phyloP scores from a whole-genome alignment of 345 rosid genomes.

The Gossypium bickii region DNA sequence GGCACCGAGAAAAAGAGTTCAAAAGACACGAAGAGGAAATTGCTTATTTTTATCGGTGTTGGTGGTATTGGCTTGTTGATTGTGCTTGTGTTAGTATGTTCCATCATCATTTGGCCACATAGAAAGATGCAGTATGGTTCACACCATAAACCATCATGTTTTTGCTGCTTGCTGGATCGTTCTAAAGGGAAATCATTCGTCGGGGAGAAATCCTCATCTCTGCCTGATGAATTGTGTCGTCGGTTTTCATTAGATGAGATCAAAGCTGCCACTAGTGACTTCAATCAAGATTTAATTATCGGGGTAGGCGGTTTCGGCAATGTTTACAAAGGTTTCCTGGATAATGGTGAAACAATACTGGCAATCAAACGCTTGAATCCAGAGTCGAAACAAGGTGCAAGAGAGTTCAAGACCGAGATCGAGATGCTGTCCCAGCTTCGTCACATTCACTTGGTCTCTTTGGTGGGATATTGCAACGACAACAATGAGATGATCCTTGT shows the following conservation, averaged over 20 bases:
- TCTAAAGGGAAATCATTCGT: neutral
- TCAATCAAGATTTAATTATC: neutral
- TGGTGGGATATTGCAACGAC: conserved; percentile 10
- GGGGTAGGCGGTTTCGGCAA: conserved; percentile 7
- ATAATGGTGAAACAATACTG: neutral
- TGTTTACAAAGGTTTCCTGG: conserved; percentile 7
- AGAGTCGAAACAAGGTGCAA: conserved; percentile 1
- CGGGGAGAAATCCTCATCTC: conserved; percentile 24
- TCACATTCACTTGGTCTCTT: neutral
- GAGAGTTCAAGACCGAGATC: conserved; percentile 10
- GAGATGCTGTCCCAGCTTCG: conserved; percentile 11
- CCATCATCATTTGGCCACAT: conserved; percentile 25
- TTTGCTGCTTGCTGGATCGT: conserved; percentile 11
- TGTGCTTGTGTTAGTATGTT: conserved; percentile 21
- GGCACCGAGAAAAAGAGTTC: neutral
- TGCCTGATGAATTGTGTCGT: neutral
- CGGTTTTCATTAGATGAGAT: conserved; percentile 8
- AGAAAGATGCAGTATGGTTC: conserved; percentile 27
- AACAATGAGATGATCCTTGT: conserved; percentile 5
- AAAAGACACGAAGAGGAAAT: neutral
- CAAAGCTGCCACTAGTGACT: conserved; percentile 7
- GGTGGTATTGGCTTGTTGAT: conserved; percentile 22
- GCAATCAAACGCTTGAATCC: conserved; percentile 12
- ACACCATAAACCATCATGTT: neutral
- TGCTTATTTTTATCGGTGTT: neutral